Percentiles rank a stretch among this genome's conserved stretches.
Evolutionary conservation across 352 stramenopile genomes (phyloP).

Genomic region (Pythium aristosporum): DNA sequence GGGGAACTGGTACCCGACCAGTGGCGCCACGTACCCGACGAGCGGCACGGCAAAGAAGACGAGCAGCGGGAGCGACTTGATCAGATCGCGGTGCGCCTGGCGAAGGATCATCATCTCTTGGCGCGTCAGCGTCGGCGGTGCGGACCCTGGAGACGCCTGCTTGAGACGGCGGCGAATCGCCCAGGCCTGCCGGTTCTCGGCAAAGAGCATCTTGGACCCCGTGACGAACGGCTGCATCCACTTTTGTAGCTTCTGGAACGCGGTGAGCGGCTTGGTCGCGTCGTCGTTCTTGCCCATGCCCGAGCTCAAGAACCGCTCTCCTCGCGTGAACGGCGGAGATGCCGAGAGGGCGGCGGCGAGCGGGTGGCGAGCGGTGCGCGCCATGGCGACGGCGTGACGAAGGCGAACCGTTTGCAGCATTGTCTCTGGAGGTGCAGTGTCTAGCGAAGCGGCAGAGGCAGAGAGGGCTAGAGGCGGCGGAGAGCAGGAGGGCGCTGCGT

Average conservation of each 20-base stretch:
- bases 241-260: constrained; percentile 80
- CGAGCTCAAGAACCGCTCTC: constrained; percentile 19
- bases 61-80: constrained; percentile 81
- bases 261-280: constrained; percentile 43
- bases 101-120: constrained; percentile 82
- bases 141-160: neutral
- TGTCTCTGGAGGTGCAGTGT: neutral
- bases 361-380: neutral
- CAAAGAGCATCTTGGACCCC: constrained; percentile 66
- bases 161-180: constrained; percentile 60
- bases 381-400: neutral
- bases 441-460: neutral
- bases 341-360: neutral
- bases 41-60: constrained; percentile 73
- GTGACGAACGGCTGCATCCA: constrained; percentile 80
- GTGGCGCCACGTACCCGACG: constrained; percentile 66
- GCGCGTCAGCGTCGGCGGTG: constrained; percentile 34
- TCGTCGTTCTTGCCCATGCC: constrained; percentile 16
- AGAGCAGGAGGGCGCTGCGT: too few species aligned
- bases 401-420: constrained; percentile 1
- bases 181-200: constrained; percentile 81
- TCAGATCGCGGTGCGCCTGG: constrained; percentile 77
- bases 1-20: constrained; percentile 83
- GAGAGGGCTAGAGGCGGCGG: neutral
- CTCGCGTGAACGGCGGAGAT: neutral